These are phyloP conservation scores for Syncephalastrum monosporum DNA, from an alignment of 371 early-diverging fungal genomes.

Conservation along the genomic window DNA sequence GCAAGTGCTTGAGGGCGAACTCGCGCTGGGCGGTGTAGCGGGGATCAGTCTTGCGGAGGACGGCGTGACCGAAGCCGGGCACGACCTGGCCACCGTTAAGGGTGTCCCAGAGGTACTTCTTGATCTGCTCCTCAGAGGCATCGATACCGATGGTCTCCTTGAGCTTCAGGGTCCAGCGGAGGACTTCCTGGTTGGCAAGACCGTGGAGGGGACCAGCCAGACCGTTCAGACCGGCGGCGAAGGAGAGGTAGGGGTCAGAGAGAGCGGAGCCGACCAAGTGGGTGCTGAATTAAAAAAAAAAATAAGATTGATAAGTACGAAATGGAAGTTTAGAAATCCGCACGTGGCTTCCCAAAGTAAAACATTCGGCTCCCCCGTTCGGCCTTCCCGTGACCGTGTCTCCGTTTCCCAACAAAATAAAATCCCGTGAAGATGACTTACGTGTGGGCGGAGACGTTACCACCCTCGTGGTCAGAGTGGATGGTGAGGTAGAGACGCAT, in stretches of 20 bases:
- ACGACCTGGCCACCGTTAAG: slow-evolving; percentile 96
- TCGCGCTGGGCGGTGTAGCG: slow-evolving; percentile 98
- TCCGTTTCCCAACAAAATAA: slow-evolving; percentile 2
- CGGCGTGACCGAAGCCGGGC: slow-evolving; percentile 99
- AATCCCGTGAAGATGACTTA: slow-evolving; percentile 33
- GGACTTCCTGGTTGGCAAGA: slow-evolving; percentile 99
- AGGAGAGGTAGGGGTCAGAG: slow-evolving; percentile 97
- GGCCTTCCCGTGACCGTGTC: too few species aligned
- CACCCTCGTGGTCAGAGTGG: slow-evolving; percentile 99
- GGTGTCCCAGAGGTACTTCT: slow-evolving; percentile 95
- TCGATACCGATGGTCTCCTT: slow-evolving; percentile 81
- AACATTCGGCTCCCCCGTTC: slow-evolving; percentile 3
- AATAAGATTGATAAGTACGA: not conserved
- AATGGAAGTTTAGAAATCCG: slow-evolving; percentile 6
- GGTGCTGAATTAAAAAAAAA: slow-evolving; percentile 40
- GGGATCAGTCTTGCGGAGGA: slow-evolving; percentile 95
- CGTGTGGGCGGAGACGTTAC: slow-evolving; percentile 95
- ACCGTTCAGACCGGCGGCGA: slow-evolving; percentile 97
- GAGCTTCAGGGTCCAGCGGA: slow-evolving; percentile 96
- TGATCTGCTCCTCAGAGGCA: slow-evolving; percentile 90
- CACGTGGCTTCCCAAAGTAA: not conserved
- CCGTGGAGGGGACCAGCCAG: slow-evolving; percentile 99
- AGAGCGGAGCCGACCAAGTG: slow-evolving; percentile 97
- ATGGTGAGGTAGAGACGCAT: slow-evolving; percentile 98
- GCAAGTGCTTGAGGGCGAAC: slow-evolving; percentile 97